phyloP scores from a whole-genome alignment of 495 filamentous ascomycete species.

The Talaromyces wortmannii region DNA sequence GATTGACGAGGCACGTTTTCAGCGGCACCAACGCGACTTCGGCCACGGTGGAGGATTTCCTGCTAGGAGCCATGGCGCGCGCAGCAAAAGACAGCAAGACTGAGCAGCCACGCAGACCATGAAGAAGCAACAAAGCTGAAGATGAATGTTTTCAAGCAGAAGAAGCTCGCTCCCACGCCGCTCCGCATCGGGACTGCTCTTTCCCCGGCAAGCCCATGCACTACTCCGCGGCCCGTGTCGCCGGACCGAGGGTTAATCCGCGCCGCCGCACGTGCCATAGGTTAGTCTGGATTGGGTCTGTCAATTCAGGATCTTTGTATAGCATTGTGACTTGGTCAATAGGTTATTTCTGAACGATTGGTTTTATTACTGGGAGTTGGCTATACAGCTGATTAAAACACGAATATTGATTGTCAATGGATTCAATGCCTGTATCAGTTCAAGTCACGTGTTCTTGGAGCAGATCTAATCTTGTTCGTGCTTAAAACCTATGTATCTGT shows the following conservation, averaged over 20 bases:
- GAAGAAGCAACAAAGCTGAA: not conserved
- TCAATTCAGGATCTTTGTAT: not conserved
- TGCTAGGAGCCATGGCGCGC: constrained; percentile 49
- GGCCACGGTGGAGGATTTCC: constrained; percentile 62
- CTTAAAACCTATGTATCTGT: too few relatives aligned
- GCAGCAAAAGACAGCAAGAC: not conserved
- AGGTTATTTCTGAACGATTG: too few relatives aligned
- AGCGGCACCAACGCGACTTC: constrained; percentile 76
- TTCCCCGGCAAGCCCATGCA: constrained; percentile 38
- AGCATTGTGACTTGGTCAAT: too few relatives aligned
- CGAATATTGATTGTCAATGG: too few relatives aligned
- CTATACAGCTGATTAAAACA: too few relatives aligned
- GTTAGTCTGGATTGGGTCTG: constrained; percentile 4
- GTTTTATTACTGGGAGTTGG: too few relatives aligned
- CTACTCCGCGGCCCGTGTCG: constrained; percentile 43
- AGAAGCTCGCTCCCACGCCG: not conserved
- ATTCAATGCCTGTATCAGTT: too few relatives aligned
- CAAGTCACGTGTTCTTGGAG: too few relatives aligned
- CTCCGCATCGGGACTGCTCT: not conserved
- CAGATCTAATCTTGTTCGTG: too few relatives aligned
- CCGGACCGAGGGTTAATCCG: constrained; percentile 30
- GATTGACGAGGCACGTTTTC: constrained; percentile 90
- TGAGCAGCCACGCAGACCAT: not conserved
- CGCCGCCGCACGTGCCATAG: constrained; percentile 13
- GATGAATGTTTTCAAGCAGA: not conserved